These are phyloP conservation scores for Oryza meyeriana DNA, from an alignment of 176 grass and related monocot species.

Conservation along the genomic window DNA sequence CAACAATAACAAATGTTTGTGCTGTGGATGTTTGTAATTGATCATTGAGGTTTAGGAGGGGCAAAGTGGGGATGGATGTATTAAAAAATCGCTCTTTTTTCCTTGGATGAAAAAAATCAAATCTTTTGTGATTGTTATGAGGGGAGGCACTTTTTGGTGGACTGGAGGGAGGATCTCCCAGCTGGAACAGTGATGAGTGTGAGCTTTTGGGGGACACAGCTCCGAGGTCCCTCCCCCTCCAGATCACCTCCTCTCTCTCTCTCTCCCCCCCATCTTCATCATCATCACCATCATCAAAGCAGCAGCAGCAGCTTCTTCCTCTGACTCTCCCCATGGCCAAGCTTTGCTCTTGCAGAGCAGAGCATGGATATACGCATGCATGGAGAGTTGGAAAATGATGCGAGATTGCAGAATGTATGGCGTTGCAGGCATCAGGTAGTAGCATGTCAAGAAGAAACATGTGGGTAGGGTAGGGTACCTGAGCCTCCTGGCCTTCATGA, in stretches of 20 bases:
- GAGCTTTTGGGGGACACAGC: slow-evolving; percentile 72
- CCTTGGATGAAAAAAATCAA: neutral
- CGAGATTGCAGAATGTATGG: neutral
- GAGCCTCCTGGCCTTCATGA: slow-evolving; percentile 80
- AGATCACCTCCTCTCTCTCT: slow-evolving; percentile 4
- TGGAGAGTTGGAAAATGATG: neutral
- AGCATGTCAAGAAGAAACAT: neutral
- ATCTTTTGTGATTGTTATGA: neutral
- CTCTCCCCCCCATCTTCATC: neutral
- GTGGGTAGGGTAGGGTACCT: slow-evolving; percentile 31
- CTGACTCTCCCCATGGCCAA: neutral
- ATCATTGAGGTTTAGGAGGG: neutral
- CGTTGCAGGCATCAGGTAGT: neutral
- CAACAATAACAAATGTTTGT: neutral
- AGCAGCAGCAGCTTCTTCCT: neutral
- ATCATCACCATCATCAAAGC: neutral
- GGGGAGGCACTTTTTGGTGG: neutral
- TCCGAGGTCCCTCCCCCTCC: slow-evolving; percentile 5
- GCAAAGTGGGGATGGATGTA: neutral
- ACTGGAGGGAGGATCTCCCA: slow-evolving; percentile 18
- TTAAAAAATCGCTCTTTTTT: neutral
- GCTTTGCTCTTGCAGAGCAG: neutral
- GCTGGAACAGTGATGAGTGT: slow-evolving; percentile 54
- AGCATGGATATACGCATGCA: neutral
- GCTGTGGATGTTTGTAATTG: neutral